phyloP scores from a whole-genome alignment of 139 green algal species.

The Chlamydomonas eustigma region DNA sequence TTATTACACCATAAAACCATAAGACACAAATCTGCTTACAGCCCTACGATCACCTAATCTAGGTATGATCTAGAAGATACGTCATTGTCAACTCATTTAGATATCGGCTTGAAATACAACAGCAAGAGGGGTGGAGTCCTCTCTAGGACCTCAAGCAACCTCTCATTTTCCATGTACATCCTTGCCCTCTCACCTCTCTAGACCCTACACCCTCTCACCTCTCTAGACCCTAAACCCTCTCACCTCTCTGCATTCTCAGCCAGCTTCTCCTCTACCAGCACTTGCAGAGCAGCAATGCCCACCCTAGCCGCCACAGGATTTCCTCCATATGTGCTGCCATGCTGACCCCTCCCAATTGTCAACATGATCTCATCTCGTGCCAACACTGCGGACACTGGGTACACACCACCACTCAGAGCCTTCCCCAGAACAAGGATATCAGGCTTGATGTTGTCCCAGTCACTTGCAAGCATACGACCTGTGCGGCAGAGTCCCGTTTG shows the following conservation, averaged over 20 bases:
- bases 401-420: conserved; percentile 43
- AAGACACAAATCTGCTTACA: too few species aligned
- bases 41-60: too few species aligned
- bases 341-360: conserved; percentile 78
- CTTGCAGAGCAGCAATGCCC: conserved; percentile 82
- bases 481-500: conserved; percentile 78
- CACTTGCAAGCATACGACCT: conserved; percentile 78
- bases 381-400: conserved; percentile 91
- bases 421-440: conserved; percentile 92
- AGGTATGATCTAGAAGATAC: too few species aligned
- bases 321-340: conserved; percentile 89
- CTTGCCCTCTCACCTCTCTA: too few species aligned
- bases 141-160: too few species aligned
- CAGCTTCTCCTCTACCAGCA: conserved; percentile 92
- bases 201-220: too few species aligned
- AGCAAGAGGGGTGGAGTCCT: too few species aligned
- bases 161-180: too few species aligned
- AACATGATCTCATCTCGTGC: conserved; percentile 84
- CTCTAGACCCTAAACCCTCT: too few species aligned
- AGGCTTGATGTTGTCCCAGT: conserved; percentile 83
- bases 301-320: conserved; percentile 90
- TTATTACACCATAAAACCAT: too few species aligned
- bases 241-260: conserved; percentile 63
- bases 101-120: too few species aligned
- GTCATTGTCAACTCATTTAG: too few species aligned